Evolutionary conservation across 2,329 filamentous ascomycete genomes (phyloP), one percentile per base, ranked within the genome.

Genomic region (Fusarium scirpi): DNA sequence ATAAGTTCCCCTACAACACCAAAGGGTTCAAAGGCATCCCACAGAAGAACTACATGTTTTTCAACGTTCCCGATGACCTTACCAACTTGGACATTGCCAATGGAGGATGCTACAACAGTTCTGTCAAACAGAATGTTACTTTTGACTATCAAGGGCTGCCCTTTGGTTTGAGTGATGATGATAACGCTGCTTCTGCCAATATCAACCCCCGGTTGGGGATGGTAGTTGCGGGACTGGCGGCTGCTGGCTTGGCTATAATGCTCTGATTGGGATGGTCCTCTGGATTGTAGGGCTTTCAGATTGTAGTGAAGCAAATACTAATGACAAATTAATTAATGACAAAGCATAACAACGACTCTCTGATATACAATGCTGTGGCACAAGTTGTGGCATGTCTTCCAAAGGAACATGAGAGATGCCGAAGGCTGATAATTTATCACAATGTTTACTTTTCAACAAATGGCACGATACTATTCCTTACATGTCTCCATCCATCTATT

Each of bases 1-100:
- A 93, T 78, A 85, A 86, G 67, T 93, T 94, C 79, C 92, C 92
- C 0, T 94, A 94, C 79, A 86, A 94, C 74, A 94, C 92, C 0
- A 83, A 83, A 24, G 90, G 89, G 1, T 94, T 94, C 81, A 82
- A 92, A 80, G 86, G 82, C 5, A 76, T 94, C 45, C 86, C 91
- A 53, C 87, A 90, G 77, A 83, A 83, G 32, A 86, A 83, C 69
- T 94, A 93, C 81, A 94, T 94, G 92, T 94, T 95, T 81, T 94
- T 95, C 84, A 82, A 85, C 18, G 85, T 90, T 20, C 86, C 92
- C 2, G 89, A 94, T 77, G 92, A 94, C 72, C 79, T 94, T 40
- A 84, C 74, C 9, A 84, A 85, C 5, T 79, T 93, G 65, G 91
- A 94, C 73, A 89, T 94, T 63, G 84, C 82, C 5, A 87, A 87